Base-by-base conservation (phyloP, 495 filamentous ascomycete genomes). In the Hypomontagnella monticulosa region DNA sequence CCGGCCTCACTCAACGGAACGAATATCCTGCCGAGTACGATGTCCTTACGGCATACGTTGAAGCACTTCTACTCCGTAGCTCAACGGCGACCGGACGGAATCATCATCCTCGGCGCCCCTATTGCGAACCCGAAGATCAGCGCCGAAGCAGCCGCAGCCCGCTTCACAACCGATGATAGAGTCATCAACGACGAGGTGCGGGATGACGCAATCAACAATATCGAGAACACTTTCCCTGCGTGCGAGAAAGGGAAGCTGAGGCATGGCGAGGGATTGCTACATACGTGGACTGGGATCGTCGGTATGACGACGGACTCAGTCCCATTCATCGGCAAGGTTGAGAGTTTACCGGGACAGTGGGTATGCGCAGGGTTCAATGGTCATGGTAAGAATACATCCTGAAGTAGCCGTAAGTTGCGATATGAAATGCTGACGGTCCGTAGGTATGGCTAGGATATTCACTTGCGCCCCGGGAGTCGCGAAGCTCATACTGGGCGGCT, bases 401-500 rank as follows among this genome's bases (percentile, higher is more conserved):
- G 27, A 3, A 10, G 20, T 8, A 18, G 20, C 16, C 3, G 1
- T 40, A 19, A 12, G 33, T 12, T 12, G 7, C 36, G 19, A 8
- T 6, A 6, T 36, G 3, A n/a, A 41, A 12, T 20, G 32, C n/a
- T 52, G 10, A 11, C 3, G n/a, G n/a, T 54, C 27, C 15, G 5
- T n/a, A 71, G 63, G 70, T 10, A 71, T 71, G 72, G 72, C 70
- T 16, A 66, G 72, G 40, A 74, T 74, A 56, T 74, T 74, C 52
- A 74, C 67, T 2, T 71, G 62, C 34, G 72, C 63, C 0, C 70
- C 67, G 0, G 72, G 66, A 5, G 37, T 69, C 14, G 70, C 63
- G 3, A 70, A 67, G 32, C 57, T 73, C 20, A 68, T 74, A n/a
- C 64, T 67, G 0, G 70, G 70, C 1, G 70, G 68, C 5, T 36